Evolutionary conservation across 352 stramenopile genomes (phyloP), one percentile per base, ranked within the genome.

Genomic region (Globisporangium megalacanthum): DNA sequence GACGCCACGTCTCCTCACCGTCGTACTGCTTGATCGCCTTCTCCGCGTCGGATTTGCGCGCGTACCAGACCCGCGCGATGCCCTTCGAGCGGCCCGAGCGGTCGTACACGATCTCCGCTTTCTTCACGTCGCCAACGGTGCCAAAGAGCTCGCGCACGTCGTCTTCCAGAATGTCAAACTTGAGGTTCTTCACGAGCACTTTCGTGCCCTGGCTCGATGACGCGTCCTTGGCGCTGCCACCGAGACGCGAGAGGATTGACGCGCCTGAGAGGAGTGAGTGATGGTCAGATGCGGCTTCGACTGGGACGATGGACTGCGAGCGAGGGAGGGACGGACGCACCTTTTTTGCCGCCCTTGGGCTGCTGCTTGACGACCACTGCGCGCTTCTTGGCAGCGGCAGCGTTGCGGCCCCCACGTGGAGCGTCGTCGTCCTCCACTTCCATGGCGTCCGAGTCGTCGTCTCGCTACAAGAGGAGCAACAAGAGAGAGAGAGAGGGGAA

Each of bases 21-120:
- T 92, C 82, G 56, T 88, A 92, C 66, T 89, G 79, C 70, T 89
- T 90, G 61, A 92, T 85, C 19, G 82, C 77, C 66, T 88, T 87
- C 65, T 92, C 79, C 19, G 82, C 82, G 52, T 88, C 77, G 10
- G 69, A 73, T 46, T 74, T 75, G 51, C 77, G 80, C 33, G 65
- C 60, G 56, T 89, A 92, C 82, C 82, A 92, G 41, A 92, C 82
- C 45, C 79, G 82, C 39, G 82, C 79, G 41, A 89, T 79, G 52
- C 82, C 82, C 66, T 90, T 90, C 20, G 82, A 92, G 41, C 82
- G 77, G n/a, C 82, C 82, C 37, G 82, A 90, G 57, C 78, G 80
- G 61, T 92, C 82, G 65, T 90, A 90, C 54, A 89, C 74, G 56
- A 92, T 90, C 70, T 92, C 82, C 10, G 79, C 70, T 62, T 92